Evolutionary conservation across 495 filamentous ascomycete genomes (phyloP).

Genomic region (Penicillium alfredii): DNA sequence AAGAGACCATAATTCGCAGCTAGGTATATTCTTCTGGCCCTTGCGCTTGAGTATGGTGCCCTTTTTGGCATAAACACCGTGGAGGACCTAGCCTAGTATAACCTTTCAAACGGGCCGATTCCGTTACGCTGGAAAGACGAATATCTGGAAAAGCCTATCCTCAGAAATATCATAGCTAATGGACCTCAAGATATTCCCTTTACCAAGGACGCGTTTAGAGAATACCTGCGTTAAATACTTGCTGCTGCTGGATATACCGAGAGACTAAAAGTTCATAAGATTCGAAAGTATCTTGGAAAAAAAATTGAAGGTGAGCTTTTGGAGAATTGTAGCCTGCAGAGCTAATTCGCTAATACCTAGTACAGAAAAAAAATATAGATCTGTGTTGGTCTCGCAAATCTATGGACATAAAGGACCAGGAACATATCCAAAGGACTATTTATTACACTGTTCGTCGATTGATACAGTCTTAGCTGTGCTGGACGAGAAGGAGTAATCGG

Average conservation of each 20-base stretch:
- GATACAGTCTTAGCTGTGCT: conserved; percentile 17
- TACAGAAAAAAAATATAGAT: conserved; percentile 17
- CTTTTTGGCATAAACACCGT: conserved; percentile 13
- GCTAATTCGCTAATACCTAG: conserved; percentile 3
- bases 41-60: conserved; percentile 13
- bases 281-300: conserved; percentile 13
- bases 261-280: conserved; percentile 6
- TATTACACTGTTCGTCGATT: conserved; percentile 16
- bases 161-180: conserved; percentile 19
- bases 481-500: conserved; percentile 14
- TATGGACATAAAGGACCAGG: conserved; percentile 16
- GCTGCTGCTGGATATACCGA: conserved; percentile 12
- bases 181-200: conserved; percentile 16
- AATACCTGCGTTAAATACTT: conserved; percentile 7
- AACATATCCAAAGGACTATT: conserved; percentile 18
- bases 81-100: conserved; percentile 11
- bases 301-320: conserved; percentile 10
- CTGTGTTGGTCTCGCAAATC: conserved; percentile 19
- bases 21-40: conserved; percentile 11
- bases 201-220: conserved; percentile 8
- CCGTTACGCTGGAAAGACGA: conserved; percentile 13
- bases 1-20: conserved; percentile 16
- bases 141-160: conserved; percentile 14
- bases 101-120: conserved; percentile 9
- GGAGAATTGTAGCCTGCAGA: conserved; percentile 27